Evolutionary conservation across 345 rosid species (phyloP), one percentile per base, ranked within the genome.

Genomic region (Eucalyptus cloeziana): DNA sequence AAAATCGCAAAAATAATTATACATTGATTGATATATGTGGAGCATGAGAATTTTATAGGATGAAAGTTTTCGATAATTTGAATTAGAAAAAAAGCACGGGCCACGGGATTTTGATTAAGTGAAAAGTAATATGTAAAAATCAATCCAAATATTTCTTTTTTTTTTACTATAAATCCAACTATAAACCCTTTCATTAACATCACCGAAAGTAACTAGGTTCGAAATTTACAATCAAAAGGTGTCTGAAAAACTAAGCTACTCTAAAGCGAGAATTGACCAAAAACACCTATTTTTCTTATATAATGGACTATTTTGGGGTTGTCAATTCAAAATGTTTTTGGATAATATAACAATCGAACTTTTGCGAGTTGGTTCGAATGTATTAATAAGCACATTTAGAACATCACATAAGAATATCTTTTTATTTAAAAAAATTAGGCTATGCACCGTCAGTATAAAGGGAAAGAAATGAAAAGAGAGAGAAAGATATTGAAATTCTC

Each of bases 51-150:
- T 62, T 69, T 8, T 17, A 19, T 71, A 33, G 22, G 6, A 33
- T 17, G 80, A 9, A 16, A 8, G 13, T 9, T 71, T 69, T 8
- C 4, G 1, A 37, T 17, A 33, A 3, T 3, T 76, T 21, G 85
- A 40, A 22, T 76, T n/a, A 40, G 5, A 40, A 6, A 76, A 37
- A 40, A 11, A 10, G 2, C 27, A 0, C 21, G 2, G 7, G 13
- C 5, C 8, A 5, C 0, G 0, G 13, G 3, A 37, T 37, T 37
- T 76, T 10, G 4, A 21, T 37, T 37, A 37, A 10, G 8, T 37
- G 6, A 76, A 76, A 76, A 3, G 8, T 10, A 21, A 37, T 19
- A 37, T 10, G 5, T 21, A 10, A 71, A 71, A 71, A 3, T 37
- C 25, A 19, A 71, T 71, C 24, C 6, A 19, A 5, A 37, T 37